Base-by-base conservation (phyloP, 2,329 filamentous ascomycete species). In the Chrysoporthe deuterocubensis region DNA sequence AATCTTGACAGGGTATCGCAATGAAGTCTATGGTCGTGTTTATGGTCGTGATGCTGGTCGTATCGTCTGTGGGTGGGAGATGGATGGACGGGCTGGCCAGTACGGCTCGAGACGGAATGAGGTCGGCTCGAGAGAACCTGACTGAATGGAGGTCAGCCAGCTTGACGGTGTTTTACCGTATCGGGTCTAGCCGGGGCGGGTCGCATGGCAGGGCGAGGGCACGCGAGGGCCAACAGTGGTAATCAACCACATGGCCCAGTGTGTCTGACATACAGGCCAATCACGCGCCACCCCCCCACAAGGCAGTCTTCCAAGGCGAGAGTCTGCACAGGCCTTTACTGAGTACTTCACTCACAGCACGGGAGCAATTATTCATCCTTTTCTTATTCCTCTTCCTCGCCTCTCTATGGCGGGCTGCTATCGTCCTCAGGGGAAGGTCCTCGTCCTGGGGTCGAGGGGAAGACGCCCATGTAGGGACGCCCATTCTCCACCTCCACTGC, bases 1-100 rank as follows among this genome's bases (percentile, higher is more conserved):
- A 57, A 67, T 67, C 60, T 48, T 60, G 34, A 62, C 48, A 34
- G 64, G 67, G 67, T 69, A 67, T 69, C 67, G 66, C 56, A 67
- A 64, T 67, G 57, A 64, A 64, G 64, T 69, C 67, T 69, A 69
- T 67, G 48, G 48, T 40, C n/a, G 48, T 63, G 18, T 50, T 42
- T 26, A 7, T 26, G 46, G 46, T 16, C 42, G 40, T 14, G 32
- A 40, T 40, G 54, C 32, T 50, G 34, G 8, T 54, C 57, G 67
- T 62, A 46, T 64, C 37, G 65, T 54, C 50, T 32, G 50, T 21
- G 57, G 40, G 26, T 16, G 61, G 54, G 43, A 59, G 62, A 52
- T 62, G 67, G 65, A 62, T 52, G 44, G 60, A 46, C 54, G 59
- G 59, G 50, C 37, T 21, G 58, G 57, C 44, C 57, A 60, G 21